These are phyloP conservation scores for Bacterosira constricta DNA, from an alignment of 108 stramenopile species.

Conservation along the genomic window DNA sequence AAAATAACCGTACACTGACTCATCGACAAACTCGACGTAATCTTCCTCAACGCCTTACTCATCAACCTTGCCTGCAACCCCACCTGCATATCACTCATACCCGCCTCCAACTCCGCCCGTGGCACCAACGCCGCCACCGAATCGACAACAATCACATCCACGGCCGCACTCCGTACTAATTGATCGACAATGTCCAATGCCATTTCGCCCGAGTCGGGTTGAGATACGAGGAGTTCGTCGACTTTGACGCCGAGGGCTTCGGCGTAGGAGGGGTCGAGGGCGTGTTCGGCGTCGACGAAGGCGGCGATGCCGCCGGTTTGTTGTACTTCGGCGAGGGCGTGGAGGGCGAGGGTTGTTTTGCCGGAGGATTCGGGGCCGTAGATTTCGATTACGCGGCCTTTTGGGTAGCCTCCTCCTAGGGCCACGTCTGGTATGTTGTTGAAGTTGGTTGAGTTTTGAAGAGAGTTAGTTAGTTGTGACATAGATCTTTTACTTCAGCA, in stretches of 20 bases:
- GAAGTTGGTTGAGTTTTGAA: too few relatives aligned
- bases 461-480: too few relatives aligned
- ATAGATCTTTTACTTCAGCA: too few relatives aligned
- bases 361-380: constrained; percentile 96
- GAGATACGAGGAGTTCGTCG: constrained; percentile 84
- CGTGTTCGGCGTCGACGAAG: constrained; percentile 98
- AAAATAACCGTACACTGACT: constrained; percentile 92
- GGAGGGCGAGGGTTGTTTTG: constrained; percentile 96
- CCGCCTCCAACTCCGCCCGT: constrained; percentile 92
- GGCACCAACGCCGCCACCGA: constrained; percentile 96
- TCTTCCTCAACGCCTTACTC: constrained; percentile 97
- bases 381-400: constrained; percentile 92
- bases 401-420: constrained; percentile 83
- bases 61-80: constrained; percentile 94
- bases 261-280: constrained; percentile 95
- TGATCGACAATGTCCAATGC: constrained; percentile 97
- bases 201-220: constrained; percentile 98
- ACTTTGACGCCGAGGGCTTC: constrained; percentile 85
- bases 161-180: constrained; percentile 86
- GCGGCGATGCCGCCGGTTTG: constrained; percentile 88
- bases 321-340: constrained; percentile 93
- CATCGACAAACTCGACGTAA: constrained; percentile 81
- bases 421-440: constrained; percentile 53
- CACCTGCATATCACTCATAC: constrained; percentile 90
- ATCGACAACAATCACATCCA: constrained; percentile 97